phyloP scores from a whole-genome alignment of 441 rosid species.

The Adansonia madagascariensis region DNA sequence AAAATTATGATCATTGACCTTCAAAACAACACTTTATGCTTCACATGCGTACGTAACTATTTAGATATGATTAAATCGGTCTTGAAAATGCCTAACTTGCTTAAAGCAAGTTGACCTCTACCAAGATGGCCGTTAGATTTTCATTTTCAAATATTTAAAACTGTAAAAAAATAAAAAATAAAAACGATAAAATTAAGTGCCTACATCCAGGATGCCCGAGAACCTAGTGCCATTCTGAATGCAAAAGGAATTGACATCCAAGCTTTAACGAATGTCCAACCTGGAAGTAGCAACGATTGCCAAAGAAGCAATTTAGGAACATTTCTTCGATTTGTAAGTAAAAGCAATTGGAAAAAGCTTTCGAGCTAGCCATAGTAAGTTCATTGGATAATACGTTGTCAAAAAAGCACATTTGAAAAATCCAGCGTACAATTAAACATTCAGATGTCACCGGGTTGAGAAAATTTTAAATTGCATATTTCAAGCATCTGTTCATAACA shows the following conservation, averaged over 20 bases:
- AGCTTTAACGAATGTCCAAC: conserved; percentile 42
- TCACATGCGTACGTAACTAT: no score
- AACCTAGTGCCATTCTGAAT: conserved; percentile 49
- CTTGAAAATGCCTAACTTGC: no score
- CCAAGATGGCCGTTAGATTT: no score
- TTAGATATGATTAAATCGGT: no score
- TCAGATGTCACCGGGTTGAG: background rate
- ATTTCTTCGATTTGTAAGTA: conserved; percentile 19
- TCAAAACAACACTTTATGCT: no score
- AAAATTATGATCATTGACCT: no score
- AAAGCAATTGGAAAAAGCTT: conserved; percentile 3
- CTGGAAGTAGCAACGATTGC: conserved; percentile 60
- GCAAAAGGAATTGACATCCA: conserved; percentile 60
- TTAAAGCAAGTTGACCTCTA: no score
- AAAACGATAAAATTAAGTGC: no score
- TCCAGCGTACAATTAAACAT: background rate
- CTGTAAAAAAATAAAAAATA: no score
- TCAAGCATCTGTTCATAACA: background rate
- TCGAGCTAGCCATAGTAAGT: background rate
- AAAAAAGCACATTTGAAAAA: background rate
- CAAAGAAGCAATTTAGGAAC: conserved; percentile 37
- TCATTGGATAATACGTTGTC: background rate
- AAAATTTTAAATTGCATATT: background rate
- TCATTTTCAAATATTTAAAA: no score
- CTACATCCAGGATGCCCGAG: conserved; percentile 53